Conservation (phyloP, 768 basidiomycete genomes). For the Mycena belliarum region DNA sequence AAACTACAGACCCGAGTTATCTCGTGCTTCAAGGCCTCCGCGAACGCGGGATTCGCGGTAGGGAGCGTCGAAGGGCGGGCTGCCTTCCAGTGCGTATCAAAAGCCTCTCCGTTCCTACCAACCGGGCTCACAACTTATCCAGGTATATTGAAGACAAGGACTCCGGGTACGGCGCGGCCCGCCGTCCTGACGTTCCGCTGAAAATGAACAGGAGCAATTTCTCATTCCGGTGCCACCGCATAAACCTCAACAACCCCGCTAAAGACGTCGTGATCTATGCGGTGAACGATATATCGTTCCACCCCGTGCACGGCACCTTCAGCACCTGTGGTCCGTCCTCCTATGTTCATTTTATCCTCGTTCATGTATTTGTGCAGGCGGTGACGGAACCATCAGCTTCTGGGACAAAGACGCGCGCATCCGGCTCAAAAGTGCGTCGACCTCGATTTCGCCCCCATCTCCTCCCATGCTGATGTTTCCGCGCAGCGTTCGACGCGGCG, state of each 20-base stretch:
- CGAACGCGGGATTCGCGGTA: constrained; percentile 72
- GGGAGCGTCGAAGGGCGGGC: constrained; percentile 91
- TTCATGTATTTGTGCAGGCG: constrained; percentile 41
- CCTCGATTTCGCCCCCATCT: too few relatives aligned
- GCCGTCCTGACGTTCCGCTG: background rate
- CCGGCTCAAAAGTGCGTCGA: constrained; percentile 87
- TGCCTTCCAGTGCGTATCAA: constrained; percentile 77
- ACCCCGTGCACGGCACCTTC: constrained; percentile 82
- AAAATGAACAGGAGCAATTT: constrained; percentile 62
- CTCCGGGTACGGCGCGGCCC: constrained; percentile 43
- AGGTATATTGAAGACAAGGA: constrained; percentile 90
- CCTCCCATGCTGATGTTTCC: too few relatives aligned
- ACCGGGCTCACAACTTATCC: background rate
- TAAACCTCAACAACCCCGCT: constrained; percentile 49
- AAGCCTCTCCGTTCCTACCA: background rate
- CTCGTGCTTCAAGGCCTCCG: constrained; percentile 73
- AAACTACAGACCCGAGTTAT: constrained; percentile 93
- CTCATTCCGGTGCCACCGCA: constrained; percentile 83
- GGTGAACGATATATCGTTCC: constrained; percentile 86
- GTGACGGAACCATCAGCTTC: constrained; percentile 86
- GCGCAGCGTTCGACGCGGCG: constrained; percentile 66
- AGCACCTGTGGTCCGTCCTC: constrained; percentile 67
- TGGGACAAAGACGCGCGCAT: constrained; percentile 95
- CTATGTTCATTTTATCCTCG: background rate
- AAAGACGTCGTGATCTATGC: constrained; percentile 74